A percentile compares a stretch with the other conserved stretches of the same genome.
Evolutionary conservation across 1,139 yeast genomes (phyloP).

Genomic region (Debaryomyces fabryi): DNA sequence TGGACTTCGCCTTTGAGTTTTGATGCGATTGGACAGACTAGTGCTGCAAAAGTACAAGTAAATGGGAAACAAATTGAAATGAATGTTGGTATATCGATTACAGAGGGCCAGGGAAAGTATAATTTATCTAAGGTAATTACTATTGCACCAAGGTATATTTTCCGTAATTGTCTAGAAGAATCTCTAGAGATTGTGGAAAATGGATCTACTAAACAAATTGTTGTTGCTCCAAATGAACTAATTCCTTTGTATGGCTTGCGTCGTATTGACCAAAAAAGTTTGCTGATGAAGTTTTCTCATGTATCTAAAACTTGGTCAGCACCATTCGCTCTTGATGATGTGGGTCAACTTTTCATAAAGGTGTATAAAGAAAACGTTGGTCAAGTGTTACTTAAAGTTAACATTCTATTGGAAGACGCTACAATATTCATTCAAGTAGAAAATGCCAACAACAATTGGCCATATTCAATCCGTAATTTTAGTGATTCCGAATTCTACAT

Average conservation of each 20-base stretch:
- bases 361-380: slow-evolving; percentile 64
- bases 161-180: slow-evolving; percentile 62
- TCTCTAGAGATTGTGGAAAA: slow-evolving; percentile 68
- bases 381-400: slow-evolving; percentile 71
- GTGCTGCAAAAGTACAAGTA: slow-evolving; percentile 64
- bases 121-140: slow-evolving; percentile 76
- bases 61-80: slow-evolving; percentile 65
- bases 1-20: slow-evolving; percentile 80
- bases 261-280: slow-evolving; percentile 50
- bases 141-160: slow-evolving; percentile 78
- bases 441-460: slow-evolving; percentile 84
- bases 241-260: slow-evolving; percentile 71
- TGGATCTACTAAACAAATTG: slow-evolving; percentile 54
- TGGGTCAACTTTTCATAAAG: slow-evolving; percentile 80
- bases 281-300: slow-evolving; percentile 61
- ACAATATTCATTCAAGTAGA: slow-evolving; percentile 76
- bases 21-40: slow-evolving; percentile 86
- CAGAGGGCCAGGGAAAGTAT: slow-evolving; percentile 89
- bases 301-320: slow-evolving; percentile 77
- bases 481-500: slow-evolving; percentile 82
- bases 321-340: slow-evolving; percentile 79
- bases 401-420: slow-evolving; percentile 75
- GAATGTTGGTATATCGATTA: slow-evolving; percentile 72
- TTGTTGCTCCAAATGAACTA: slow-evolving; percentile 51
- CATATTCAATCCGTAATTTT: slow-evolving; percentile 86